Evolutionary conservation across 2,329 filamentous ascomycete genomes (phyloP).

Genomic region (Nemania sp.): DNA sequence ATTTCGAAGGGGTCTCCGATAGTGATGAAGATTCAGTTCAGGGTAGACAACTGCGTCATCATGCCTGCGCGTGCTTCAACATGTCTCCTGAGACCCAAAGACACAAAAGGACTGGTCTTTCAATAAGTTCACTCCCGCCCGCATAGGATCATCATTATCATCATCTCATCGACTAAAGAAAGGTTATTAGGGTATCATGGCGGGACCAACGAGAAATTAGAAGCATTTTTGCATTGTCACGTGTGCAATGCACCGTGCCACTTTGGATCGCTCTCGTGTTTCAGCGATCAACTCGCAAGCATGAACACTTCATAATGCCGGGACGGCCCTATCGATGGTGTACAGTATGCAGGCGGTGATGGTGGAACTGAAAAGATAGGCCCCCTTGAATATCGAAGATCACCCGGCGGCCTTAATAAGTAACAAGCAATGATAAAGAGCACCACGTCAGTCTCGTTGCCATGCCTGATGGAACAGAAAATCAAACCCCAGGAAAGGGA

Average conservation of each 20-base stretch:
- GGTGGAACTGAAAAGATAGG: background rate
- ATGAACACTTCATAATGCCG: background rate
- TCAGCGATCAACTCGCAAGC: background rate
- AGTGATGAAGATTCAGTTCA: background rate
- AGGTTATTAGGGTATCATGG: slow-evolving; percentile 53
- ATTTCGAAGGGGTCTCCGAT: background rate
- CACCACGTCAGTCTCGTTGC: too few relatives aligned
- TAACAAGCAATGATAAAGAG: background rate
- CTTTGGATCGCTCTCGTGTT: background rate
- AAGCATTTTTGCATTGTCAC: background rate
- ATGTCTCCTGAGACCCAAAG: background rate
- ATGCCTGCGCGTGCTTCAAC: background rate
- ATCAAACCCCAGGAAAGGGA: background rate
- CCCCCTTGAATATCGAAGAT: background rate
- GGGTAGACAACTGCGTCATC: background rate
- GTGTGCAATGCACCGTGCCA: background rate
- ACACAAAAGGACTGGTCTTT: background rate
- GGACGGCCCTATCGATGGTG: background rate
- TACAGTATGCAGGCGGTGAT: background rate
- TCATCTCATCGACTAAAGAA: slow-evolving; percentile 56
- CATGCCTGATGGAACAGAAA: background rate
- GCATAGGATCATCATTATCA: slow-evolving; percentile 57
- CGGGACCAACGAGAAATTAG: background rate
- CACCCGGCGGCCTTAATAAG: background rate
- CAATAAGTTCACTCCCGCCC: slow-evolving; percentile 47